Base-by-base conservation (phyloP, 192 early-diverging fungal genomes). In the Diversispora eburnea region DNA sequence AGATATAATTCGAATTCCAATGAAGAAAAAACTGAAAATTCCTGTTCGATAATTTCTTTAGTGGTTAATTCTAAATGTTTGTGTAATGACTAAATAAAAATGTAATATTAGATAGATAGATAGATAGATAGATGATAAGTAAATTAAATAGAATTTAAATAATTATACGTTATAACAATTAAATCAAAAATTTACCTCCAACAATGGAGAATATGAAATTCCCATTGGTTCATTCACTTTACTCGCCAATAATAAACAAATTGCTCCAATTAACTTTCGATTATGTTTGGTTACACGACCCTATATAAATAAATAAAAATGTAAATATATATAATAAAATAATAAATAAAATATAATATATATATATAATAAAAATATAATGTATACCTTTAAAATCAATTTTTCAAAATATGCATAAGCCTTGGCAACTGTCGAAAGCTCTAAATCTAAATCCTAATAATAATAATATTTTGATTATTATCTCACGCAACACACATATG, bases 371-470 rank as follows among this genome's bases (percentile, higher is more conserved):
- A n/a, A n/a, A n/a, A n/a, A n/a, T 43, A 69, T 75, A 9, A 75
- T 70, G 0, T n/a, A 76, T 77, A 86, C 91, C 81, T 93, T 94
- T 47, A 94, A 72, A 25, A 95, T 84, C 6, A 99, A 87, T 77
- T 97, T 99, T 77, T 99, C 97, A 81, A 99, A 94, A 78, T 95
- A 98, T 0, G 93, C 95, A 84, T 90, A 95, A 17, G 93, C 90
- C 25, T 86, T 84, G 0, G 97, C 97, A 3, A 96, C 88, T 56
- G 89, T 95, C 2, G 93, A 95, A 25, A 95, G 81, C 79, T 99
- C 96, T 25, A 96, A 81, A 73, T 95, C 91, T 65, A 91, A 81
- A 55, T 86, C 80, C 62, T 86, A 83, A 1, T 82, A 86, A 19
- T 89, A 84, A 33, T 45, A 48, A 46, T 43, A 78, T 58, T 47